A percentile compares a stretch with the other conserved stretches of the same genome.
These are phyloP conservation scores for Plantago ovata DNA, from an alignment of 257 asterid species.

Conservation along the genomic window DNA sequence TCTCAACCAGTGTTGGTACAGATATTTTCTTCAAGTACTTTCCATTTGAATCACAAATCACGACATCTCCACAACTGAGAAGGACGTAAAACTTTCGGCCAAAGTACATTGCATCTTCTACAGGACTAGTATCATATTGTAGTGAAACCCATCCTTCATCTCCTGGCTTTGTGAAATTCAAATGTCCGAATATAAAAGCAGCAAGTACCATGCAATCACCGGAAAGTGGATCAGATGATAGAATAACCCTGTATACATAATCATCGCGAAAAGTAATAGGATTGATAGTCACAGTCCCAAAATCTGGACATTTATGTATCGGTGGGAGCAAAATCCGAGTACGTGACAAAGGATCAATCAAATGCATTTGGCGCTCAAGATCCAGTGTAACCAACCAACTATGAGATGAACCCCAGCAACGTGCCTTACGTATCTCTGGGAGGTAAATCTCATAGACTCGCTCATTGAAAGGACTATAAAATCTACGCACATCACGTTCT, in stretches of 20 bases:
- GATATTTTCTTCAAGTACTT: too few relatives aligned
- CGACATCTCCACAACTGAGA: conserved; percentile 16
- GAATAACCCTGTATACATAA: conserved; percentile 24
- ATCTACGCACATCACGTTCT: conserved; percentile 8
- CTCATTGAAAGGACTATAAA: conserved; percentile 21
- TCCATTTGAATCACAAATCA: conserved; percentile 16
- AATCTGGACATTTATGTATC: conserved; percentile 22
- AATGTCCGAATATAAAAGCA: too few relatives aligned
- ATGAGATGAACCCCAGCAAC: too few relatives aligned
- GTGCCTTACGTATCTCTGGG: conserved; percentile 22
- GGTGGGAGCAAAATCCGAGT: conserved; percentile 22
- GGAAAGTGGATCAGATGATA: too few relatives aligned
- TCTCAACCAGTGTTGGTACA: conserved; percentile 10
- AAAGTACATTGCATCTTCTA: conserved; percentile 23
- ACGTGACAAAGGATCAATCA: conserved; percentile 22
- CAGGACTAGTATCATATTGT: conserved; percentile 6
- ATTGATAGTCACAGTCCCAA: conserved; percentile 19
- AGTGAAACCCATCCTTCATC: too few relatives aligned
- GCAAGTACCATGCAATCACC: too few relatives aligned
- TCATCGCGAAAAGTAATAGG: conserved; percentile 20
- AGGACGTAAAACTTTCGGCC: conserved; percentile 20
- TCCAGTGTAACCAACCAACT: conserved; percentile 24
- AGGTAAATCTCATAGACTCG: conserved; percentile 14
- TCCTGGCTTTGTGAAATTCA: too few relatives aligned
- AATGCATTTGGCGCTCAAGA: conserved; percentile 19